A percentile compares a stretch with the other conserved stretches of the same genome.
Conservation (phyloP, 768 basidiomycete genomes). For the Suillus subalutaceus region DNA sequence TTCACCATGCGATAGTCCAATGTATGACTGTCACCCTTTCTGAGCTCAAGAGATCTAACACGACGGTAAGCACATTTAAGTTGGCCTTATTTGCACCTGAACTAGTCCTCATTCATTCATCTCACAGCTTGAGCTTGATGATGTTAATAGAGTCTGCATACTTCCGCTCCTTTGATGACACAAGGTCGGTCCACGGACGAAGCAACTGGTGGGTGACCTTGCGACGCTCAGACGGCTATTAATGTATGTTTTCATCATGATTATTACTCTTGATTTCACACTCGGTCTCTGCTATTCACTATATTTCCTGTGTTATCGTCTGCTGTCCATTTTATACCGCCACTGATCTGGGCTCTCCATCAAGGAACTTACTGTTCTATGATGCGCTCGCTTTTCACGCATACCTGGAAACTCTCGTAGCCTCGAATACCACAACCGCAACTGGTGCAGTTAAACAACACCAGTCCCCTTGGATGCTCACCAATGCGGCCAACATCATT, state of each 20-base stretch:
- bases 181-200: conserved; percentile 79
- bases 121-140: conserved; percentile 88
- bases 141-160: conserved; percentile 90
- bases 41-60: conserved; percentile 88
- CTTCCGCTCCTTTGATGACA: conserved; percentile 97
- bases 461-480: conserved; percentile 88
- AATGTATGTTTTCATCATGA: conserved; percentile 48
- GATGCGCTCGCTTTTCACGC: conserved; percentile 89
- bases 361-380: conserved; percentile 84
- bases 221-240: conserved; percentile 83
- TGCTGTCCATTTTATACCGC: conserved; percentile 9
- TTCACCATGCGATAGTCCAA: conserved; percentile 89
- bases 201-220: conserved; percentile 88
- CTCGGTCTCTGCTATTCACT: neutral
- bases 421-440: conserved; percentile 53
- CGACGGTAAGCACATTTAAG: conserved; percentile 46
- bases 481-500: conserved; percentile 87
- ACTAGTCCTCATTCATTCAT: neutral
- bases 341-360: conserved; percentile 9
- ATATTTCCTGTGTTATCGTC: neutral
- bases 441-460: conserved; percentile 63
- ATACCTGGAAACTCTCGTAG: conserved; percentile 87
- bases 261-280: no score
- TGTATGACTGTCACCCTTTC: conserved; percentile 91
- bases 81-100: neutral